Percentiles rank a stretch among this genome's conserved stretches.
phyloP scores from a whole-genome alignment of 169 alveolate genomes.

The Perkinsus chesapeaki region DNA sequence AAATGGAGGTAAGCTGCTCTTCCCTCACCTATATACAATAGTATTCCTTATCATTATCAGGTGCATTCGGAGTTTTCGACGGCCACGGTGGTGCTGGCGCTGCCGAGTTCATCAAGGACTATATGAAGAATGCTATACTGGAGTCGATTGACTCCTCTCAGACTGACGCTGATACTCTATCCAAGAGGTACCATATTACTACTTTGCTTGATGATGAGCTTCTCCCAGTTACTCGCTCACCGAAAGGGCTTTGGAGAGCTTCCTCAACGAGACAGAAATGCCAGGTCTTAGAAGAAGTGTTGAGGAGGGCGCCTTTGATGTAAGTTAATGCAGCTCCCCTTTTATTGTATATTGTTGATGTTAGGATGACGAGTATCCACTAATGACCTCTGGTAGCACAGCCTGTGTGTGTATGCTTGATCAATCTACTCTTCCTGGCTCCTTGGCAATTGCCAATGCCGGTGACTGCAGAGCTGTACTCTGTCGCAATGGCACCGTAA shows the following conservation, averaged over 20 bases:
- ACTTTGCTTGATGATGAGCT: not conserved
- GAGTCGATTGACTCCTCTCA: not conserved
- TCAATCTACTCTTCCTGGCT: not conserved
- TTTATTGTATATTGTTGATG: not conserved
- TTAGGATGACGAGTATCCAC: not conserved
- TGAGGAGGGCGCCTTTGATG: not conserved
- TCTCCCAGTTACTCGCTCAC: not conserved
- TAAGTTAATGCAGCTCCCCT: not conserved
- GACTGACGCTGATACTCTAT: not conserved
- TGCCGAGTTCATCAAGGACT: not conserved
- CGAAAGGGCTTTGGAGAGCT: not conserved
- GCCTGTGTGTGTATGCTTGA: not conserved
- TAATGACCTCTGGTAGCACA: not conserved
- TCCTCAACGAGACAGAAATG: not conserved
- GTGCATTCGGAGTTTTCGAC: not conserved
- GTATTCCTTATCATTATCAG: not conserved
- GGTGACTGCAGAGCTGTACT: not conserved
- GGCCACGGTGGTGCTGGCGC: constrained; percentile 3
- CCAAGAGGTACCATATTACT: not conserved
- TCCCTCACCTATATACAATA: not conserved
- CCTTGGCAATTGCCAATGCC: not conserved
- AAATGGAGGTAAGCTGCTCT: not conserved
- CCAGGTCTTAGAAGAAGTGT: not conserved
- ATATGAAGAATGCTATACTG: not conserved
- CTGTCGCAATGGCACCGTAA: not conserved